phyloP scores from a whole-genome alignment of 2,329 filamentous ascomycete genomes.

The Monosporascus ibericus region DNA sequence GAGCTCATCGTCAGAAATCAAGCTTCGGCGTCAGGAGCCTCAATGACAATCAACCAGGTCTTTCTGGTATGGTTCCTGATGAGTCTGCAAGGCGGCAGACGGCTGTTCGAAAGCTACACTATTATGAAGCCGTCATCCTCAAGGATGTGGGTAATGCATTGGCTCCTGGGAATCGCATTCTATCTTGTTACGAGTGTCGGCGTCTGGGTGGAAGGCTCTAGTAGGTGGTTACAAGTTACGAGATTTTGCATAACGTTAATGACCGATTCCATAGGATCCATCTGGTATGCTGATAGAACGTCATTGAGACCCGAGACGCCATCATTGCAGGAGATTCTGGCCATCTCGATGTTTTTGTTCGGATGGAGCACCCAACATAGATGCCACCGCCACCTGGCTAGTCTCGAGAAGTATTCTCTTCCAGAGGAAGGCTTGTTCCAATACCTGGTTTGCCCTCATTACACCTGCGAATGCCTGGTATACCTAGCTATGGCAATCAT shows the following conservation, averaged over 20 bases:
- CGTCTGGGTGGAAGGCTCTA: slow-evolving; percentile 77
- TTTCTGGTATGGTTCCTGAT: slow-evolving; percentile 66
- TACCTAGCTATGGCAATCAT: slow-evolving; percentile 73
- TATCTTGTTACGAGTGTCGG: slow-evolving; percentile 69
- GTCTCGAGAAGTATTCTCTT: slow-evolving; percentile 75
- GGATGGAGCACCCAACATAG: slow-evolving; percentile 70
- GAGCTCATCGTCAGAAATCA: slow-evolving; percentile 37
- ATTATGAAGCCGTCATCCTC: slow-evolving; percentile 63
- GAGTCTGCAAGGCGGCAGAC: slow-evolving; percentile 65
- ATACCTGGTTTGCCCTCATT: slow-evolving; percentile 77
- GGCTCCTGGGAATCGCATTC: slow-evolving; percentile 70
- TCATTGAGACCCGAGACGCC: slow-evolving; percentile 22
- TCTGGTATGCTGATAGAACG: slow-evolving; percentile 18
- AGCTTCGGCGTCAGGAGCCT: slow-evolving; percentile 18
- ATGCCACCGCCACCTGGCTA: slow-evolving; percentile 64
- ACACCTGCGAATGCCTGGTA: slow-evolving; percentile 79
- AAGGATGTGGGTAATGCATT: slow-evolving; percentile 81
- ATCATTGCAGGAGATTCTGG: slow-evolving; percentile 45
- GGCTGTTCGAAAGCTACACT: slow-evolving; percentile 67
- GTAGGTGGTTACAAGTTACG: slow-evolving; percentile 39
- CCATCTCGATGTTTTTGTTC: slow-evolving; percentile 58
- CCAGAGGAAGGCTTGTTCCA: slow-evolving; percentile 68
- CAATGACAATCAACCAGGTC: slow-evolving; percentile 59
- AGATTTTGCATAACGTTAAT: slow-evolving; percentile 2
- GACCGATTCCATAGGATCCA: slow-evolving; percentile 22